Base-by-base conservation (phyloP, 106 monocot species). In the Iris macrosiphon region DNA sequence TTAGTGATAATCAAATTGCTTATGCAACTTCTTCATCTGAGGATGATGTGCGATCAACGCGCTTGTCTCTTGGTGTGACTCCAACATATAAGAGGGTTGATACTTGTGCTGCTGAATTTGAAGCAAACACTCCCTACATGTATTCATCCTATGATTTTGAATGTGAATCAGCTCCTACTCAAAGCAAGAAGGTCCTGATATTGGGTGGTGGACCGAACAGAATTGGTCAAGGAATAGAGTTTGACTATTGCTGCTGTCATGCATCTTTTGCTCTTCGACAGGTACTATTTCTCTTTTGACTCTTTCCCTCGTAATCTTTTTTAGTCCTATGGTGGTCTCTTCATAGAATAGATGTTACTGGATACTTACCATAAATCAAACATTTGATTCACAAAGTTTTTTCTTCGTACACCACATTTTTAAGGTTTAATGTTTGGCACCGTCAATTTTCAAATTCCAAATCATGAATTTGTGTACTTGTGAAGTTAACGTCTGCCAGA, bases 211-310 rank as follows among this genome's bases (percentile, higher is more conserved):
- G 96, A 13, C 96, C 96, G 32, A 96, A 96, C 64, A 64, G 96
- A 14, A 96, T 96, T 54, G 96, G 96, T 31, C 96, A 96, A 72
- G 96, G 96, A 15, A 96, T 96, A 45, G 96, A 96, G 61, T 96
- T 96, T 70, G 96, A 96, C 55, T 96, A 96, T 43, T 96, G 96
- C 50, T 96, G 96, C 57, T 96, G 96, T 31, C 96, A 96, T 90
- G 90, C 96, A 57, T 86, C 90, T 21, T 96, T 90, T 71, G 96
- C 96, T 12, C 96, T 96, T 71, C 79, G 72, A 2, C 38, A 95
- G 96, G 95, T 96, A n/a, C n/a, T n/a, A n/a, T n/a, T n/a, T n/a
- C n/a, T n/a, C n/a, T n/a, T n/a, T n/a, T n/a, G n/a, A n/a, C n/a
- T n/a, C n/a, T n/a, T n/a, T n/a, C n/a, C n/a, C n/a, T n/a, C n/a